Evolutionary conservation across 2,329 filamentous ascomycete species (phyloP).

Genomic region (Fonsecaea erecta): DNA sequence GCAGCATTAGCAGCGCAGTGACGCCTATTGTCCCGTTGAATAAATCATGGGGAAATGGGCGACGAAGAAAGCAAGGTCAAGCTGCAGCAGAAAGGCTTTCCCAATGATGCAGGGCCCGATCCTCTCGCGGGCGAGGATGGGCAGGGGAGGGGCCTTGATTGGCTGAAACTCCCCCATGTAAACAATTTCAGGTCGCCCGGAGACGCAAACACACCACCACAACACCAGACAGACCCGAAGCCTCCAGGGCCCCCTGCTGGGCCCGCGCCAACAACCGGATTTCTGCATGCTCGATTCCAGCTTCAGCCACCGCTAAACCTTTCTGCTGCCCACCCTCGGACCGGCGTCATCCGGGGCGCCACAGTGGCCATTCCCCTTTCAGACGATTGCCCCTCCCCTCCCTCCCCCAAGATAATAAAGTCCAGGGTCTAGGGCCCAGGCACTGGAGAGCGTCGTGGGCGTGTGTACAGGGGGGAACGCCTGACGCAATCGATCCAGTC

Average conservation of each 20-base stretch:
- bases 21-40: background rate
- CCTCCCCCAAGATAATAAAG: background rate
- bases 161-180: conserved; percentile 1
- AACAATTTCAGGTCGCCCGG: conserved; percentile 6
- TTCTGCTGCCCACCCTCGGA: conserved; percentile 5
- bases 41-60: conserved; percentile 1
- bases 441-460: background rate
- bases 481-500: conserved; percentile 16
- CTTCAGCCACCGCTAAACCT: conserved; percentile 17
- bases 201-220: background rate
- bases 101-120: background rate
- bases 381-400: background rate
- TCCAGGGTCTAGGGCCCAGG: background rate
- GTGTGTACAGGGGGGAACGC: background rate
- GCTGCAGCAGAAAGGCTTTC: too few relatives aligned
- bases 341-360: conserved; percentile 6
- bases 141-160: conserved; percentile 1
- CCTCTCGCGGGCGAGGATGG: background rate
- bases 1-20: background rate
- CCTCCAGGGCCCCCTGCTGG: background rate
- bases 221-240: background rate
- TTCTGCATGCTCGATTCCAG: background rate
- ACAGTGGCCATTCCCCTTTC: conserved; percentile 3
- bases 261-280: conserved; percentile 3
- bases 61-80: conserved; percentile 5